Conservation (phyloP, 2,329 filamentous ascomycete genomes). For the Colletotrichum theobromicola region DNA sequence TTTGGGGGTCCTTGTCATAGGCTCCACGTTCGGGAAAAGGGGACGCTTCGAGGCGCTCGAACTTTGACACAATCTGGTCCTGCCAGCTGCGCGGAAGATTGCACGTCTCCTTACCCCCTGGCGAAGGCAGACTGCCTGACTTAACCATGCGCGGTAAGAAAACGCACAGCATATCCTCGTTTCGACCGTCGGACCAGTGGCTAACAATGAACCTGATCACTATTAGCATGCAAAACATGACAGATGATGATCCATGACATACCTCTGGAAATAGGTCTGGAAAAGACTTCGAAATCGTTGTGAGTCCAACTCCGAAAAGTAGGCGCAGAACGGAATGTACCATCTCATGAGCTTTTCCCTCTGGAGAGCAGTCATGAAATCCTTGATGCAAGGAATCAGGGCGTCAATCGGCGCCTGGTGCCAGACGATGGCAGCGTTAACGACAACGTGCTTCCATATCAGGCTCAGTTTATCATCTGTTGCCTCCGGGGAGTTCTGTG, state of each 20-base stretch:
- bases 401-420: slow-evolving; percentile 81
- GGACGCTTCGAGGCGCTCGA: slow-evolving; percentile 67
- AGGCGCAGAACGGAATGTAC: slow-evolving; percentile 87
- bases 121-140: slow-evolving; percentile 57
- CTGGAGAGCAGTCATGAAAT: slow-evolving; percentile 69
- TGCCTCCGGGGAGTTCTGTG: slow-evolving; percentile 40
- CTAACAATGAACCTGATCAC: slow-evolving; percentile 70
- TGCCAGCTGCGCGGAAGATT: slow-evolving; percentile 72
- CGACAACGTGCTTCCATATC: slow-evolving; percentile 64
- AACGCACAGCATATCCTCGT: slow-evolving; percentile 73
- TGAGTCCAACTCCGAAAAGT: slow-evolving; percentile 75
- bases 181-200: slow-evolving; percentile 71
- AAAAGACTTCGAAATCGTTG: slow-evolving; percentile 82
- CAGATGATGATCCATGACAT: slow-evolving; percentile 27
- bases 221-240: slow-evolving; percentile 23
- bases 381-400: slow-evolving; percentile 71
- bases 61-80: slow-evolving; percentile 72
- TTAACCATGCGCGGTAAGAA: slow-evolving; percentile 70
- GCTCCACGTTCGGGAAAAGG: slow-evolving; percentile 69
- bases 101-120: slow-evolving; percentile 58
- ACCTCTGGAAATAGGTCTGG: slow-evolving; percentile 81
- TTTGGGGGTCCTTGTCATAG: slow-evolving; percentile 65
- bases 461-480: slow-evolving; percentile 40
- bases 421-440: slow-evolving; percentile 69
- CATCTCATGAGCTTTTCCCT: slow-evolving; percentile 69